Evolutionary conservation across 1,284 basidiomycete genomes (phyloP), one percentile per base, ranked within the genome.

Genomic region (Marasmius sp.): DNA sequence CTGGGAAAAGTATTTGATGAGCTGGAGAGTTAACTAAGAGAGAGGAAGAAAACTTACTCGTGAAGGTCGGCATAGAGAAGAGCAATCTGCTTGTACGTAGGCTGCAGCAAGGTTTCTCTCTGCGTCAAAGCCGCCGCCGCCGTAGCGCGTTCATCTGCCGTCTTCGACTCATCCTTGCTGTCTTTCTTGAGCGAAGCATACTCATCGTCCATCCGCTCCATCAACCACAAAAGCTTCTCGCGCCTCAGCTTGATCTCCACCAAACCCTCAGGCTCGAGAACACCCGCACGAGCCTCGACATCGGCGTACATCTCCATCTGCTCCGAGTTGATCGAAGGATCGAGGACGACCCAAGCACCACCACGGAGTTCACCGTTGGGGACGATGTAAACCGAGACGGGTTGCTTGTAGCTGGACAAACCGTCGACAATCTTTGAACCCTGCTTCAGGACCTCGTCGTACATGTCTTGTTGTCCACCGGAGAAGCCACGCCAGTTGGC

Each of bases 401-500:
- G 97, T 71, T 97, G 95, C 78, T 94, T 97, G 85, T 98, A 99
- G 74, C 86, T 89, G 56, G 95, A 96, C 41, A 99, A 85, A 50
- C 97, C 97, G 74, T 99, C 97, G 76, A 99, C 97, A 67, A 99
- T 99, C 79, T 96, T 97, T 45, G 94, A 92, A 54, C 94, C 94
- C 74, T 96, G 93, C 78, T 97, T 97, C 71, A 97, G 82, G 64
- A 97, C 87, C 72, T 95, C 94, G 75, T 97, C 94, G 71, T 94
- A 95, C 95, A 98, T 98, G 78, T 98, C 96, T 76, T 97, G 95
- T 77, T 98, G 96, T 71, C 97, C 97, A 67, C 97, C 97, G 27
- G 97, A 99, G 89, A 99, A 99, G 43, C 97, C 97, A 83, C 97
- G 94, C 96, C 97, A 99, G 83, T 99, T 99, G 65, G 97, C 97